A percentile compares a stretch with the other conserved stretches of the same genome.
These are phyloP conservation scores for Barnettozyma wickerhamii DNA, from an alignment of 805 yeast genomes.

Conservation along the genomic window DNA sequence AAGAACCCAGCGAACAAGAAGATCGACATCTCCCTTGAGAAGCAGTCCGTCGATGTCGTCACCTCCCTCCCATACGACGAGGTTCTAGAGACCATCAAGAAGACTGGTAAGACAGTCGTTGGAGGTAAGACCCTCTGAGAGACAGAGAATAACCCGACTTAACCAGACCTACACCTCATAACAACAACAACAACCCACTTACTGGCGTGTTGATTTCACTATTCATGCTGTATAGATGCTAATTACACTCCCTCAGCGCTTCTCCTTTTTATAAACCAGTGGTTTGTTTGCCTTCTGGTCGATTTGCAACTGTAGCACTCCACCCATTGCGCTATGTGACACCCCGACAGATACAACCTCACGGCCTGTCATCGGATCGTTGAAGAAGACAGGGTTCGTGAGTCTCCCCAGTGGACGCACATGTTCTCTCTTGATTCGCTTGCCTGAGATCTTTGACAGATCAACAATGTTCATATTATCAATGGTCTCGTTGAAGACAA, in stretches of 20 bases:
- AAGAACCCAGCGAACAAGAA: constrained; percentile 70
- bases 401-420: not conserved
- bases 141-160: no score
- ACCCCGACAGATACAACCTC: not conserved
- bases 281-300: no score
- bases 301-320: not conserved
- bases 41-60: constrained; percentile 77
- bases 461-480: constrained; percentile 53
- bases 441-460: constrained; percentile 22
- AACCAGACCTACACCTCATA: no score
- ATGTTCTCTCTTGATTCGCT: not conserved
- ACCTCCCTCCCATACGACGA: constrained; percentile 67
- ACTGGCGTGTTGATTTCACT: no score
- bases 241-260: no score
- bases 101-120: constrained; percentile 85
- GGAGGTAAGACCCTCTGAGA: constrained; percentile 60
- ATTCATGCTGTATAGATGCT: no score
- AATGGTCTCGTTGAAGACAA: constrained; percentile 55
- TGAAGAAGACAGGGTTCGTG: not conserved
- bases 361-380: not conserved
- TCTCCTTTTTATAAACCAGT: no score
- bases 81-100: constrained; percentile 74
- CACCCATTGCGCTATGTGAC: not conserved
- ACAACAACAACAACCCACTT: no score
- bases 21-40: constrained; percentile 69